A percentile compares a stretch with the other conserved stretches of the same genome.
Conservation (phyloP, 345 rosid species). For the Barbarea vulgaris region DNA sequence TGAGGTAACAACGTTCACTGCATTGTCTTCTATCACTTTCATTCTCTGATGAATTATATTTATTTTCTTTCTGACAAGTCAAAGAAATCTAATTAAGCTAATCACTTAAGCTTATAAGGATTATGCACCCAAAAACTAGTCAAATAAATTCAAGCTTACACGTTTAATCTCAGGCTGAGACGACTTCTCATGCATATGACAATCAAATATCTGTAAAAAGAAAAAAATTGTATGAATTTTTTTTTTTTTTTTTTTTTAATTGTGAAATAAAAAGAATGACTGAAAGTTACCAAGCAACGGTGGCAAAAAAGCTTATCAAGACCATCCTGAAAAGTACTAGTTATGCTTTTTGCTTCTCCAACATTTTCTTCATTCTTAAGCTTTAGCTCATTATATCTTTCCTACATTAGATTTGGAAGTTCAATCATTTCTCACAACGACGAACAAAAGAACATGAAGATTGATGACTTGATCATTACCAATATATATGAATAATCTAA, state of each 20-base stretch:
- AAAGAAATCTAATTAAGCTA: slow-evolving; percentile 13
- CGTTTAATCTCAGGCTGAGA: not conserved
- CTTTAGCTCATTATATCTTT: slow-evolving; percentile 56
- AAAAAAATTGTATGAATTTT: not conserved
- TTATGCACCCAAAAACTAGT: not conserved
- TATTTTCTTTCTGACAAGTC: slow-evolving; percentile 4
- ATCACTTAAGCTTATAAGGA: slow-evolving; percentile 15
- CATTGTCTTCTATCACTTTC: slow-evolving; percentile 16
- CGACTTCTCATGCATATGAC: slow-evolving; percentile 18
- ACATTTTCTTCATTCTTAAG: slow-evolving; percentile 49
- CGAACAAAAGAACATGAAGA: not conserved
- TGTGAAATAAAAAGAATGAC: not conserved
- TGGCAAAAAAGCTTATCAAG: slow-evolving; percentile 79
- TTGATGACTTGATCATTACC: slow-evolving; percentile 43
- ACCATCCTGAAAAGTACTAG: slow-evolving; percentile 60
- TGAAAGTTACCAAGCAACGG: slow-evolving; percentile 75
- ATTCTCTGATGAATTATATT: not conserved
- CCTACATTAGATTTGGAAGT: slow-evolving; percentile 51
- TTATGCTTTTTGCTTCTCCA: slow-evolving; percentile 44
- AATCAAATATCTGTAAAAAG: slow-evolving; percentile 15
- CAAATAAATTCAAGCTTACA: slow-evolving; percentile 25
- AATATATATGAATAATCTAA: slow-evolving; percentile 53
- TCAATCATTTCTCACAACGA: not conserved
- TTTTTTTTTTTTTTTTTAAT: not conserved
- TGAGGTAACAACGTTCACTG: slow-evolving; percentile 34